Evolutionary conservation across 495 filamentous ascomycete species (phyloP).

Genomic region (Arthonia radiata): DNA sequence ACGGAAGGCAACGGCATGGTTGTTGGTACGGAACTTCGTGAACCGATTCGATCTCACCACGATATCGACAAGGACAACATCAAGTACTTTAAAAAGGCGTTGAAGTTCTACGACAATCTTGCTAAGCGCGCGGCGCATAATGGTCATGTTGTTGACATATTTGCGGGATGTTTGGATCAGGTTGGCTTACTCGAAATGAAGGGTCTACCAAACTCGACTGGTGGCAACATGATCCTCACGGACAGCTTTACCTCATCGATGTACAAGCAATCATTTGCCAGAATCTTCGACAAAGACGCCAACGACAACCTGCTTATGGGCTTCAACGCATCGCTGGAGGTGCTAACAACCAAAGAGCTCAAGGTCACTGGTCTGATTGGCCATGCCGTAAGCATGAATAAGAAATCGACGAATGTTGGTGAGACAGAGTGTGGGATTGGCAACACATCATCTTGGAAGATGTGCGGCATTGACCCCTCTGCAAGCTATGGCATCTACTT

Average conservation of each 20-base stretch:
- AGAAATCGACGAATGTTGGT: slow-evolving; percentile 89
- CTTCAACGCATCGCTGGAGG: slow-evolving; percentile 92
- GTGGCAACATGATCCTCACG: slow-evolving; percentile 94
- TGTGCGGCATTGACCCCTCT: slow-evolving; percentile 90
- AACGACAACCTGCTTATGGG: slow-evolving; percentile 93
- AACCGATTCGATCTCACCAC: slow-evolving; percentile 94
- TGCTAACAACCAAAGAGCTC: slow-evolving; percentile 90
- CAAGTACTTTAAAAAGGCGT: slow-evolving; percentile 98
- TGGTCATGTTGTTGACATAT: slow-evolving; percentile 91
- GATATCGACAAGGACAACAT: slow-evolving; percentile 98
- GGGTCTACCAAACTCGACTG: slow-evolving; percentile 82
- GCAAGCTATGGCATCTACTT: slow-evolving; percentile 94
- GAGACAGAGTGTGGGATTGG: slow-evolving; percentile 97
- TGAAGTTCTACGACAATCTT: slow-evolving; percentile 96
- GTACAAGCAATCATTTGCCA: slow-evolving; percentile 97
- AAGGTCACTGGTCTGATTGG: slow-evolving; percentile 98
- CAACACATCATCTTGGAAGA: slow-evolving; percentile 98
- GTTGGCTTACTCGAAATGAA: slow-evolving; percentile 99
- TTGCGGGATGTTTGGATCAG: slow-evolving; percentile 94
- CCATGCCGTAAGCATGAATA: slow-evolving; percentile 87
- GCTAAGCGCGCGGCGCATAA: slow-evolving; percentile 95
- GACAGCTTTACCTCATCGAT: slow-evolving; percentile 98
- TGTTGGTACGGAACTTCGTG: slow-evolving; percentile 87
- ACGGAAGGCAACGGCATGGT: slow-evolving; percentile 96
- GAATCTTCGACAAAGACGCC: slow-evolving; percentile 89